Evolutionary conservation across 768 basidiomycete species (phyloP).

Genomic region (Auriscalpium orientale): DNA sequence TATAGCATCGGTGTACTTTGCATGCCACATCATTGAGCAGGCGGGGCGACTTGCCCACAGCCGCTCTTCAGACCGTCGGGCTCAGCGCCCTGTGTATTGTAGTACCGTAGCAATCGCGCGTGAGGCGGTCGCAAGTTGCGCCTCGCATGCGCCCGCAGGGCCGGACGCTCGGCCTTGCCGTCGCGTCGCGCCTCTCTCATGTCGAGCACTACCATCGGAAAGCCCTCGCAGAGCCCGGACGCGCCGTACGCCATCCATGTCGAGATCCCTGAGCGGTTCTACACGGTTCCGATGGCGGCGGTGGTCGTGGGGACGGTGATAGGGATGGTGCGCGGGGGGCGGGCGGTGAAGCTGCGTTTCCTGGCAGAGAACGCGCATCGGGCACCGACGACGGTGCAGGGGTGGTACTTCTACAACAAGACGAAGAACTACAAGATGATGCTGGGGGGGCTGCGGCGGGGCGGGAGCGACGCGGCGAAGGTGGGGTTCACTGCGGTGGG

Average conservation of each 20-base stretch:
- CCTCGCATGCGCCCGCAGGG: too few relatives aligned
- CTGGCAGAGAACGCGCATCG: constrained; percentile 92
- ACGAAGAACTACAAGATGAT: constrained; percentile 89
- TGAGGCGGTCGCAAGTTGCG: too few relatives aligned
- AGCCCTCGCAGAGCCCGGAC: constrained; percentile 15
- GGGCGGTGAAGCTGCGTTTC: constrained; percentile 67
- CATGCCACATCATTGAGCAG: too few relatives aligned
- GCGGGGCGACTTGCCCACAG: too few relatives aligned
- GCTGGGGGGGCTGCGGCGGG: constrained; percentile 63
- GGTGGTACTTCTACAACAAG: constrained; percentile 96
- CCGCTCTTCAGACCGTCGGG: background rate
- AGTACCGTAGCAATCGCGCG: too few relatives aligned
- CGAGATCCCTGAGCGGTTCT: constrained; percentile 49
- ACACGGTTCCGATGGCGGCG: constrained; percentile 54
- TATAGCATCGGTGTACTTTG: too few relatives aligned
- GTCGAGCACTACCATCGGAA: background rate
- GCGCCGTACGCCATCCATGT: constrained; percentile 26
- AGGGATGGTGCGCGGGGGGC: constrained; percentile 67
- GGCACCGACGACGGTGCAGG: constrained; percentile 74
- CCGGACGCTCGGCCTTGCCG: too few relatives aligned
- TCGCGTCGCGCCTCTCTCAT: background rate
- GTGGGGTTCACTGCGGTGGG: constrained; percentile 39
- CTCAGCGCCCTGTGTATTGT: too few relatives aligned
- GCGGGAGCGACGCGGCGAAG: constrained; percentile 45
- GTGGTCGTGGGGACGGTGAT: constrained; percentile 56